Conservation (phyloP, 805 yeast species). For the Blastobotrys mokoenaii region DNA sequence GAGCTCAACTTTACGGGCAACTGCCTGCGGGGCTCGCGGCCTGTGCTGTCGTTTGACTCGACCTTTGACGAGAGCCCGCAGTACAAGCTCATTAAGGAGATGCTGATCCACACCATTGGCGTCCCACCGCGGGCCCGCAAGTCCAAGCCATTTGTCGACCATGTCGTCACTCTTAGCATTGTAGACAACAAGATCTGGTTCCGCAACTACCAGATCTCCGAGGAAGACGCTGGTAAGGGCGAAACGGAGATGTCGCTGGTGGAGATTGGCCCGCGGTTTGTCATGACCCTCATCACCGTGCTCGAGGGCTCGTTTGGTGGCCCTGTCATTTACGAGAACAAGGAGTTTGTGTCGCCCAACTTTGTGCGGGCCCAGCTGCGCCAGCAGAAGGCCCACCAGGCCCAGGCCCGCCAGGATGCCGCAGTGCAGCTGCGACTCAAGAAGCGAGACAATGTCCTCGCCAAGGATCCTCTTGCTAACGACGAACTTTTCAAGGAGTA, state of each 20-base stretch:
- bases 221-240: constrained; percentile 31
- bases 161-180: constrained; percentile 84
- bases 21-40: constrained; percentile 91
- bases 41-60: constrained; percentile 80
- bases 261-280: constrained; percentile 96
- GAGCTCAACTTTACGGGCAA: constrained; percentile 96
- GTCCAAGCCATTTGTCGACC: constrained; percentile 90
- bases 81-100: constrained; percentile 67
- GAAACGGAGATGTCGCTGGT: constrained; percentile 65
- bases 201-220: constrained; percentile 84
- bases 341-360: constrained; percentile 94
- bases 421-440: constrained; percentile 68
- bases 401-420: constrained; percentile 69
- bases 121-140: constrained; percentile 93
- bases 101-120: constrained; percentile 77
- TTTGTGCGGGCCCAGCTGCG: constrained; percentile 82
- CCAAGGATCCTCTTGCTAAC: constrained; percentile 74
- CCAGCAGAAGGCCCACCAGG: constrained; percentile 72
- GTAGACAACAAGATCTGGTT: constrained; percentile 95
- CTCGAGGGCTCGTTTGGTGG: constrained; percentile 97
- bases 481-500: constrained; percentile 57
- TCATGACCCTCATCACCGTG: constrained; percentile 81
- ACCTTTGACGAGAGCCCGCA: constrained; percentile 67
- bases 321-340: constrained; percentile 94
- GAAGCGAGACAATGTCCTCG: constrained; percentile 64